These are phyloP conservation scores for Hypericum perforatum DNA, from an alignment of 345 rosid species.

Conservation along the genomic window DNA sequence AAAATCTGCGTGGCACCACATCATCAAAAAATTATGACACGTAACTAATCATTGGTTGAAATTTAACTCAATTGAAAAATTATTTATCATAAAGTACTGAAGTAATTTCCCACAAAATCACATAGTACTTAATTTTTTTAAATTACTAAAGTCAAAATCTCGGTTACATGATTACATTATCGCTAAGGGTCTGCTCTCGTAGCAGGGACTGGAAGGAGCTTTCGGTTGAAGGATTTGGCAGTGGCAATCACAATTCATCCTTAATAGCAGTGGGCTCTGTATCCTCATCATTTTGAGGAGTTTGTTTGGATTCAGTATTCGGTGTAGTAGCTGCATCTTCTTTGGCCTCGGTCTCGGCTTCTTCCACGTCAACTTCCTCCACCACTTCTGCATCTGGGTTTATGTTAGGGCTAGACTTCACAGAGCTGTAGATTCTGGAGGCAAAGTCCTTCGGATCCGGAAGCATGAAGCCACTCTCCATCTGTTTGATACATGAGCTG, in stretches of 20 bases:
- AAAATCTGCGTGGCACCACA: too few species aligned
- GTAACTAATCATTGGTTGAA: too few species aligned
- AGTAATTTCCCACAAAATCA: too few species aligned
- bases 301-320: conserved; percentile 20
- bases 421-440: conserved; percentile 63
- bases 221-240: too few species aligned
- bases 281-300: conserved; percentile 14
- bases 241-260: conserved; percentile 36
- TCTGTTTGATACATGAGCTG: conserved; percentile 85
- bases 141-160: too few species aligned
- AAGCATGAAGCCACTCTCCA: conserved; percentile 89
- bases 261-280: conserved; percentile 24
- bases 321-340: conserved; percentile 21
- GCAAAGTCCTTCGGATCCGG: conserved; percentile 85
- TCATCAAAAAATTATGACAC: too few species aligned
- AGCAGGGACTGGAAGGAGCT: too few species aligned
- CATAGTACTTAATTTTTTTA: too few species aligned
- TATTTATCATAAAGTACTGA: too few species aligned
- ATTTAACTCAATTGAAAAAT: too few species aligned
- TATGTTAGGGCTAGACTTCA: conserved; percentile 61
- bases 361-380: conserved; percentile 68
- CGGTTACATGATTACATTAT: too few species aligned
- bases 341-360: conserved; percentile 29
- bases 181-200: too few species aligned
- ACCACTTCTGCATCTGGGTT: conserved; percentile 69